Conservation (phyloP, 805 yeast species). For the Limtongia smithiae region DNA sequence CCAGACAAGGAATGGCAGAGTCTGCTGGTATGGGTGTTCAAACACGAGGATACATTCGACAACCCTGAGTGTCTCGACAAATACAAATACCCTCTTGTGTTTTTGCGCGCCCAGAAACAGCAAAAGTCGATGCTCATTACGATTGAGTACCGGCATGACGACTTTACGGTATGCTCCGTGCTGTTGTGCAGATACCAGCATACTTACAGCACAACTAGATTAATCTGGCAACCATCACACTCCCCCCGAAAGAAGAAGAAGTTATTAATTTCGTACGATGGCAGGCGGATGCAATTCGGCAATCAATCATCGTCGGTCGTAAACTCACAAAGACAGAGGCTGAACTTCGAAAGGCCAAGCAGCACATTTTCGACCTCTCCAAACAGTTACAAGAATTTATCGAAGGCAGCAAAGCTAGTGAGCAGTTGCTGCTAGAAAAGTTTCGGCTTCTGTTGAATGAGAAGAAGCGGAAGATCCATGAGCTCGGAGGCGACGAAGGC, state of each 20-base stretch:
- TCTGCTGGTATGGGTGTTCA: slow-evolving; percentile 3
- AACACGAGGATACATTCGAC: slow-evolving; percentile 4
- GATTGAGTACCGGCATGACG: slow-evolving; percentile 6
- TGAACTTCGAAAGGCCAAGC: not conserved
- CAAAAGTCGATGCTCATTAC: slow-evolving; percentile 5
- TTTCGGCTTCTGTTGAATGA: slow-evolving; percentile 9
- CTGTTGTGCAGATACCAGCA: not conserved
- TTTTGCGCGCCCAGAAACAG: slow-evolving; percentile 1
- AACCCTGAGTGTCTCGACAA: not conserved
- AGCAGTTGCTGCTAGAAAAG: slow-evolving; percentile 5
- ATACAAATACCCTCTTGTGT: slow-evolving; percentile 12
- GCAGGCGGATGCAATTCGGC: slow-evolving; percentile 6
- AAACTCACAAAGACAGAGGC: not conserved
- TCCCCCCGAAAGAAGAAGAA: slow-evolving; percentile 1
- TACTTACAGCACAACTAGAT: not conserved
- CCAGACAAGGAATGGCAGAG: slow-evolving; percentile 12
- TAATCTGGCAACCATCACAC: slow-evolving; percentile 5
- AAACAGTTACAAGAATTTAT: slow-evolving; percentile 9
- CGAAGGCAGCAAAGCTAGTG: slow-evolving; percentile 6
- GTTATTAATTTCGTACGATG: slow-evolving; percentile 1
- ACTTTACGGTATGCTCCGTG: slow-evolving; percentile 6
- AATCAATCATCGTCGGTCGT: not conserved
- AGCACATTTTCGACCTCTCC: not conserved
- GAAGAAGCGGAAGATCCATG: slow-evolving; percentile 15
- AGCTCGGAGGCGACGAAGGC: slow-evolving; percentile 1